phyloP scores from a whole-genome alignment of 1,284 basidiomycete species.

The Boletus putidus region DNA sequence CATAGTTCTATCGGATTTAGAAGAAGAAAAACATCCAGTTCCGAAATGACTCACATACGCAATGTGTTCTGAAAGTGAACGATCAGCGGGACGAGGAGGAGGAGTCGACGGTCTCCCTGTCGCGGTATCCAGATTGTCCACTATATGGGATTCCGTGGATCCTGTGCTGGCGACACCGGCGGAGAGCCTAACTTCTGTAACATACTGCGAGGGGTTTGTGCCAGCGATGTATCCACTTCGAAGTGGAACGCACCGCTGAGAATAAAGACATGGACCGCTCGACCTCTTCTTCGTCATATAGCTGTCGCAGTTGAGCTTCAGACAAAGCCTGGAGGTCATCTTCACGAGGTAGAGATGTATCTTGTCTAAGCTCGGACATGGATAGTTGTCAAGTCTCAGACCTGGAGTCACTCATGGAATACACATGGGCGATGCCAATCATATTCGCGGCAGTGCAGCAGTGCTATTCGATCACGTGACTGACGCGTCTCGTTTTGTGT shows the following conservation, averaged over 20 bases:
- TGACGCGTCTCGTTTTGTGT: slow-evolving; percentile 28
- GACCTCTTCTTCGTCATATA: slow-evolving; percentile 65
- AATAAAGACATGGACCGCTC: slow-evolving; percentile 58
- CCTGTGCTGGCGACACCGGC: not conserved
- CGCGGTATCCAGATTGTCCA: not conserved
- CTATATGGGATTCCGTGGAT: not conserved
- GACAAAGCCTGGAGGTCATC: slow-evolving; percentile 23
- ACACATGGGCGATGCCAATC: too few relatives aligned
- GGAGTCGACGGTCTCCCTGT: not conserved
- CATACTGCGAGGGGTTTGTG: slow-evolving; percentile 45
- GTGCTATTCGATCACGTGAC: slow-evolving; percentile 32
- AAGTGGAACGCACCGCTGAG: slow-evolving; percentile 46
- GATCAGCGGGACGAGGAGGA: slow-evolving; percentile 12
- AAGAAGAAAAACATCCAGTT: not conserved
- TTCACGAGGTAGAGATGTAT: not conserved
- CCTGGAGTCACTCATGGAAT: too few relatives aligned
- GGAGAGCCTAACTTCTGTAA: slow-evolving; percentile 53
- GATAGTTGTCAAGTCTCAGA: not conserved
- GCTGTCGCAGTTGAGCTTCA: slow-evolving; percentile 49
- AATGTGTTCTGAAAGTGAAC: slow-evolving; percentile 42
- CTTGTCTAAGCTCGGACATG: slow-evolving; percentile 18
- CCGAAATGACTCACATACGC: slow-evolving; percentile 40
- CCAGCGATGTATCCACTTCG: not conserved
- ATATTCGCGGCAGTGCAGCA: slow-evolving; percentile 5
- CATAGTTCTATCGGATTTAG: slow-evolving; percentile 40